Conservation (phyloP, 306 rosid genomes). For the Trifolium pratense region DNA sequence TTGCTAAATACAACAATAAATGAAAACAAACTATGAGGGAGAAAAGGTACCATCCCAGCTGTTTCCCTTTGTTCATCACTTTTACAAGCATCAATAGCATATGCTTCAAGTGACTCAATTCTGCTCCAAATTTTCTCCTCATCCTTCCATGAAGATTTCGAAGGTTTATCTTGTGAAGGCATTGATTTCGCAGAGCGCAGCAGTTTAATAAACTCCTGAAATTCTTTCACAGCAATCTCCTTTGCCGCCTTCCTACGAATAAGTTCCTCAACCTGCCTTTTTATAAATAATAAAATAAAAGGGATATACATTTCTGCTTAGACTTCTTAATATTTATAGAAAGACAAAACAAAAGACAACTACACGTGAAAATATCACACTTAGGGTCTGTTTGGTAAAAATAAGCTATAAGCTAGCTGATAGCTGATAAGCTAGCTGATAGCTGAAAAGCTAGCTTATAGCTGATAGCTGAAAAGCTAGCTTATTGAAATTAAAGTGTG, state of each 20-base stretch:
- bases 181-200: constrained; percentile 72
- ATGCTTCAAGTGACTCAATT: constrained; percentile 81
- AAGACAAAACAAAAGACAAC: constrained; percentile 23
- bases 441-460: too few relatives aligned
- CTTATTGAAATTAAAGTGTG: too few relatives aligned
- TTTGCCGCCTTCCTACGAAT: constrained; percentile 69
- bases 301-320: constrained; percentile 19
- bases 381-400: too few relatives aligned
- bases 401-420: too few relatives aligned
- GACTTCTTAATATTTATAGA: constrained; percentile 15
- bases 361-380: constrained; percentile 15
- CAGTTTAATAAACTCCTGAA: constrained; percentile 64
- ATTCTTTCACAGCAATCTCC: constrained; percentile 87
- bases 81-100: constrained; percentile 79
- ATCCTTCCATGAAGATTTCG: constrained; percentile 74
- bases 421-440: too few relatives aligned
- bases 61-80: constrained; percentile 78
- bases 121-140: constrained; percentile 68
- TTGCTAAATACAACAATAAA: constrained; percentile 28
- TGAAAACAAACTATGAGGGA: constrained; percentile 37
- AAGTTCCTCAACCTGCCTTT: constrained; percentile 87
- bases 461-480: too few relatives aligned
- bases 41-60: constrained; percentile 72
- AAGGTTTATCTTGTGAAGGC: constrained; percentile 72
- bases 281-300: constrained; percentile 28